Percentiles rank a stretch among this genome's conserved stretches.
Evolutionary conservation across 495 filamentous ascomycete species (phyloP).

Genomic region (Bryoglossum gracile): DNA sequence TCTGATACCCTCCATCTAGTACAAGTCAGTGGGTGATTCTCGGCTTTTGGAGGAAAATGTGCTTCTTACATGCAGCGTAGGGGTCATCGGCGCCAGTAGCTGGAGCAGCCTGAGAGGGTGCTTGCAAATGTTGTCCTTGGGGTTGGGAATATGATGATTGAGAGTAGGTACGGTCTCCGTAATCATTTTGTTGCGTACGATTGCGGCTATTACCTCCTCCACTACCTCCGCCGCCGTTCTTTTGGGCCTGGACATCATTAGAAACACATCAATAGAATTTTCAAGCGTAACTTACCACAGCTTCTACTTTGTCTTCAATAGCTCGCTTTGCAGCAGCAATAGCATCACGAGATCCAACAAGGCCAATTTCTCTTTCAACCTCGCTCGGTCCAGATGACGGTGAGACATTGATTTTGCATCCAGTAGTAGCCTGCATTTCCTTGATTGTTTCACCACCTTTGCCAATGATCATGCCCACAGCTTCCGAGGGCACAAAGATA

Average conservation of each 20-base stretch:
- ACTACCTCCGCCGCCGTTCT: conserved; percentile 44
- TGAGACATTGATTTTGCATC: conserved; percentile 86
- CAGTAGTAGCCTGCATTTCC: conserved; percentile 73
- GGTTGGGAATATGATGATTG: conserved; percentile 29
- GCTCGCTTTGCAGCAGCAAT: conserved; percentile 67
- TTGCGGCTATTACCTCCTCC: no score
- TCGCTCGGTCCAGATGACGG: conserved; percentile 61
- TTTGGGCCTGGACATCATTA: conserved; percentile 35
- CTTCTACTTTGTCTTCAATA: conserved; percentile 83
- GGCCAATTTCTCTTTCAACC: conserved; percentile 68
- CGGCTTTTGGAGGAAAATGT: neutral
- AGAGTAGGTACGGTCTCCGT: conserved; percentile 36
- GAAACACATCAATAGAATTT: conserved; percentile 9
- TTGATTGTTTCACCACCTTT: conserved; percentile 84
- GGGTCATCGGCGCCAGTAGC: conserved; percentile 40
- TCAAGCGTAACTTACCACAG: conserved; percentile 50
- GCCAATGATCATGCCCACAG: conserved; percentile 87
- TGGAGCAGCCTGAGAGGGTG: conserved; percentile 29
- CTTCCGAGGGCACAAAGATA: conserved; percentile 74
- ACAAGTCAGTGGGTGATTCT: conserved; percentile 4
- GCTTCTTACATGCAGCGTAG: conserved; percentile 50
- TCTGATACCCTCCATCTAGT: conserved; percentile 55
- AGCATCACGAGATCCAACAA: conserved; percentile 63
- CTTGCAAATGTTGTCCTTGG: conserved; percentile 25
- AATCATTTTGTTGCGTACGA: conserved; percentile 30